These are phyloP conservation scores for Globisporangium rhizosaccharum DNA, from an alignment of 352 stramenopile genomes.

Conservation along the genomic window DNA sequence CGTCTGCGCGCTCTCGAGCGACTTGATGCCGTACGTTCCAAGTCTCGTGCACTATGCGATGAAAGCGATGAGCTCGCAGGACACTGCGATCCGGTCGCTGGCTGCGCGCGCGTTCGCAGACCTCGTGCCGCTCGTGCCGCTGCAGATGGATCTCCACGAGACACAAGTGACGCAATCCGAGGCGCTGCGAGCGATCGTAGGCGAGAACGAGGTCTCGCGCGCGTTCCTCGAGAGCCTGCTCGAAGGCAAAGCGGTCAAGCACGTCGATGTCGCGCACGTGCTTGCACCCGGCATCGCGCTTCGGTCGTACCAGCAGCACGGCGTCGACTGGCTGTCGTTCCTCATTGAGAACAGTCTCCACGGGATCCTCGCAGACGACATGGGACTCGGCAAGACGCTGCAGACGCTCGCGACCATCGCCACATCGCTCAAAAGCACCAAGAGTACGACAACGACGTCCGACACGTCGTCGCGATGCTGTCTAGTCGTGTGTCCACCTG, in stretches of 20 bases:
- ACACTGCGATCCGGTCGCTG: constrained; percentile 30
- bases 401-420: constrained; percentile 90
- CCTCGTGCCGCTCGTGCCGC: constrained; percentile 58
- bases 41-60: constrained; percentile 69
- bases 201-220: constrained; percentile 56
- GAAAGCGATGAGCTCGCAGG: constrained; percentile 51
- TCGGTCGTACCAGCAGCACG: constrained; percentile 74
- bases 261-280: constrained; percentile 24
- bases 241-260: constrained; percentile 47
- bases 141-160: constrained; percentile 64
- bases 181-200: constrained; percentile 19
- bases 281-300: constrained; percentile 28
- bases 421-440: constrained; percentile 11
- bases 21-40: constrained; percentile 52
- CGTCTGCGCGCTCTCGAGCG: constrained; percentile 21
- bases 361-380: constrained; percentile 82
- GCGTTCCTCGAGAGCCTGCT: constrained; percentile 60
- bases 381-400: constrained; percentile 94
- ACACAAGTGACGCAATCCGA: not conserved
- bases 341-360: constrained; percentile 67
- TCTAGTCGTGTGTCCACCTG: constrained; percentile 93
- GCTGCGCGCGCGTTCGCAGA: constrained; percentile 65
- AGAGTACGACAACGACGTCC: constrained; percentile 10
- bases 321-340: constrained; percentile 74
- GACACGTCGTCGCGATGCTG: constrained; percentile 8